Percentiles rank a stretch among this genome's conserved stretches.
Conservation (phyloP, 306 rosid species). For the Astragalus glycyphyllos region DNA sequence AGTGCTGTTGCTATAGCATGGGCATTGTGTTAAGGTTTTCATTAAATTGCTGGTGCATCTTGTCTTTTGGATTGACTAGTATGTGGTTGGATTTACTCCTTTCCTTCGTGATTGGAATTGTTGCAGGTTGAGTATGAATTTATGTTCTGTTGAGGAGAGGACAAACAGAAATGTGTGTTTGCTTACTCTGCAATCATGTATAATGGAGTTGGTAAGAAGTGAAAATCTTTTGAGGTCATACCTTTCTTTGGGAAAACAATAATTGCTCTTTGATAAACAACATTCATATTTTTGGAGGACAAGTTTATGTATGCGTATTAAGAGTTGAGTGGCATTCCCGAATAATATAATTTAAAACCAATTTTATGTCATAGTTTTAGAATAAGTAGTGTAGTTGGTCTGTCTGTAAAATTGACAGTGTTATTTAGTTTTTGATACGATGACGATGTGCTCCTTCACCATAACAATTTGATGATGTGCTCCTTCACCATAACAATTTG, state of each 20-base stretch:
- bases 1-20: neutral
- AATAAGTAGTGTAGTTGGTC: neutral
- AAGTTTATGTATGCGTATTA: neutral
- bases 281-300: neutral
- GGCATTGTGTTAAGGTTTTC: neutral
- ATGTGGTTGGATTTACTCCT: slow-evolving; percentile 24
- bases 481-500: slow-evolving; percentile 1
- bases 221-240: slow-evolving; percentile 13
- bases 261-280: neutral
- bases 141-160: slow-evolving; percentile 30
- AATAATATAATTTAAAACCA: slow-evolving; percentile 20
- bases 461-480: slow-evolving; percentile 12
- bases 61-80: neutral
- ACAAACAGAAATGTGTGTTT: slow-evolving; percentile 13
- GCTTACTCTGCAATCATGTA: neutral
- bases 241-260: slow-evolving; percentile 19
- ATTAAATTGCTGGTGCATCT: slow-evolving; percentile 4
- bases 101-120: slow-evolving; percentile 6
- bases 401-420: neutral
- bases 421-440: neutral
- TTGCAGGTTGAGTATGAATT: slow-evolving; percentile 30
- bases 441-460: neutral
- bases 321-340: slow-evolving; percentile 1
- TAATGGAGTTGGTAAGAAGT: neutral
- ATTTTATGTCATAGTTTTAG: slow-evolving; percentile 14